Evolutionary conservation across 2,329 filamentous ascomycete species (phyloP), one percentile per base, ranked within the genome.

Genomic region (Alternaria angustiovoidea): DNA sequence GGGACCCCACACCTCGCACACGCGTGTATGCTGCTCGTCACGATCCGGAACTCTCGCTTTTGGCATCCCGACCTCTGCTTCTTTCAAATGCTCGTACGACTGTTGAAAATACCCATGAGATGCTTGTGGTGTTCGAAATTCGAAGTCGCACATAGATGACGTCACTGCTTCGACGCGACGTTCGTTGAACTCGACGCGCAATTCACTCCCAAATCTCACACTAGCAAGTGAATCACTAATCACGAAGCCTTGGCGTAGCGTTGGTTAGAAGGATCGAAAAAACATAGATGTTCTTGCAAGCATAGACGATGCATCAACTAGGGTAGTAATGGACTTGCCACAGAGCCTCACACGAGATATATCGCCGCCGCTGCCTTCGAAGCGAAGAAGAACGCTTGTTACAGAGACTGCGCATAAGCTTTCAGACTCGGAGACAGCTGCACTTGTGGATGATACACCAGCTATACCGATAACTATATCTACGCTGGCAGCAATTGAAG

Each of bases 401-500:
- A 12, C 38, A 7, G 16, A 46, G n/a, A 14, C 20, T 28, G 22
- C 16, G 5, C 51, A 7, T 16, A 38, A 7, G 2, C 3, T 16
- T 30, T 3, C 7, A 18, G n/a, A 7, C 5, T 34, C 24, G 16
- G 22, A 6, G 20, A 8, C 12, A 24, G 6, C 14, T 22, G 30
- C 8, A 18, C 46, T 3, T 6, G 24, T 11, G 12, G n/a, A 42
- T 14, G 18, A 9, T n/a, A 22, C 8, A 2, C 53, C 32, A 39
- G 18, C 41, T 28, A 5, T 28, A 39, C 12, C 28, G 22, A 12
- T 24, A 2, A 41, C 47, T 8, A 43, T 59, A 18, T 64, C 64
- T n/a, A 63, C 59, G n/a, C 52, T 73, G 3, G 83, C 84, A 20
- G 81, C 81, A 14, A 80, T 87, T 5, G 84, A 87, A 77, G 83